Percentiles rank a stretch among this genome's conserved stretches.
Conservation (phyloP, 202 grass and related monocot genomes). For the Bolboschoenoplectus hybrid region DNA sequence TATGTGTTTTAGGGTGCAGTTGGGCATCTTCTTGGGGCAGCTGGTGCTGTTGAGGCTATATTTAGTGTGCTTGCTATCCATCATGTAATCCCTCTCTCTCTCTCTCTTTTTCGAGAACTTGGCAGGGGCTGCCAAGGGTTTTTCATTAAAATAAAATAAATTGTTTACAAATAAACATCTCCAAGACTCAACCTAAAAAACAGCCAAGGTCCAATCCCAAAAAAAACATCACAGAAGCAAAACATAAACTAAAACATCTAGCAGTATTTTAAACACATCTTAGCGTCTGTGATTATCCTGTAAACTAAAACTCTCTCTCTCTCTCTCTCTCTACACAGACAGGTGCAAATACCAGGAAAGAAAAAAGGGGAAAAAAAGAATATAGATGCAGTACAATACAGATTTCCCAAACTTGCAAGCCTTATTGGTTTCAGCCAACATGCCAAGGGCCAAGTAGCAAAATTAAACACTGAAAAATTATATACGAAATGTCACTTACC, state of each 20-base stretch:
- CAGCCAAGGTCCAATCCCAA: too few relatives aligned
- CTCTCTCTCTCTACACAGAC: neutral
- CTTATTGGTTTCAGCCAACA: neutral
- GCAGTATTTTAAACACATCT: too few relatives aligned
- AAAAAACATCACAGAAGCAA: too few relatives aligned
- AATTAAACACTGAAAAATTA: neutral
- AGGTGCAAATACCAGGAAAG: neutral
- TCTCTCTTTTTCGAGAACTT: neutral
- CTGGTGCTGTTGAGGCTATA: slow-evolving; percentile 90
- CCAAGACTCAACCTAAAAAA: too few relatives aligned
- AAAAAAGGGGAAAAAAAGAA: neutral
- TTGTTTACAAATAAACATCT: too few relatives aligned
- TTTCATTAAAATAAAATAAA: too few relatives aligned
- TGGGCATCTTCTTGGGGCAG: slow-evolving; percentile 89
- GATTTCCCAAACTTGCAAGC: neutral
- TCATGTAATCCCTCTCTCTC: slow-evolving; percentile 46
- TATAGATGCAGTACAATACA: neutral
- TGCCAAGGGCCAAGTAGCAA: neutral
- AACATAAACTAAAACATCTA: too few relatives aligned
- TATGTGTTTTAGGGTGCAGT: slow-evolving; percentile 63
- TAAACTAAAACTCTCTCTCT: too few relatives aligned
- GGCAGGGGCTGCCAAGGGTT: too few relatives aligned
- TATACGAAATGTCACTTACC: neutral
- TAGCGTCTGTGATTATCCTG: too few relatives aligned
- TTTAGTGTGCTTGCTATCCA: slow-evolving; percentile 79